Evolutionary conservation across 1,284 basidiomycete genomes (phyloP), one percentile per base, ranked within the genome.

Genomic region (Ganoderma sinense): DNA sequence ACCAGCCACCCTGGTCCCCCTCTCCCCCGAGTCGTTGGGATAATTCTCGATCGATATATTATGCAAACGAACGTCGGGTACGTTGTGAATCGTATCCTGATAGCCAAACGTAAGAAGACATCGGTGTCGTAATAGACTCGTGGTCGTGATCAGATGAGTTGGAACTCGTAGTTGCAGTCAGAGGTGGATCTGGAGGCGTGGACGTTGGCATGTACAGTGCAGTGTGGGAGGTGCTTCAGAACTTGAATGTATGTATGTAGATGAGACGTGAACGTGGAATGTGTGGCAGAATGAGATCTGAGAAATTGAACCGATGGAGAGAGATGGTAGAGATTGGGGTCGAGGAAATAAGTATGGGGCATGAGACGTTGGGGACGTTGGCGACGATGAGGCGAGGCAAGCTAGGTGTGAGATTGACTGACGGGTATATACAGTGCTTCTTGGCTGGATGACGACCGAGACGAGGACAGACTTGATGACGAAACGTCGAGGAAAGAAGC

Each of bases 341-440:
- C 16, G 29, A 31, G 18, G 29, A 31, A 29, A 18, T 56, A 29
- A 56, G 29, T 31, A 31, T 5, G 45, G 10, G 45, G 20, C n/a
- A 23, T 23, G 45, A 48, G 36, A 36, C 36, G 1, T 36, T 7
- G 7, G 20, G n/a, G 29, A 56, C 31, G 29, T 13, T 20, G 53
- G 8, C 4, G 29, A 7, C 13, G 53, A 31, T 7, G 18, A 18
- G 2, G 53, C 3, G 14, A 16, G 2, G 53, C 3, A 7, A 16
- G 29, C 53, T 56, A 33, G 16, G 0, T 20, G 53, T 18, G 53
- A 33, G 1, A 13, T 20, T 56, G 29, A 31, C 7, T 33, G 53
- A 16, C 53, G 31, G 59, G 59, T 65, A 65, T 65, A 43, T 65
- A 56, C 63, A 65, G 39, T 45, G 59, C 53, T 65, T 45, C 26